These are phyloP conservation scores for Scutellaria barbata DNA, from an alignment of 257 asterid species.

Conservation along the genomic window DNA sequence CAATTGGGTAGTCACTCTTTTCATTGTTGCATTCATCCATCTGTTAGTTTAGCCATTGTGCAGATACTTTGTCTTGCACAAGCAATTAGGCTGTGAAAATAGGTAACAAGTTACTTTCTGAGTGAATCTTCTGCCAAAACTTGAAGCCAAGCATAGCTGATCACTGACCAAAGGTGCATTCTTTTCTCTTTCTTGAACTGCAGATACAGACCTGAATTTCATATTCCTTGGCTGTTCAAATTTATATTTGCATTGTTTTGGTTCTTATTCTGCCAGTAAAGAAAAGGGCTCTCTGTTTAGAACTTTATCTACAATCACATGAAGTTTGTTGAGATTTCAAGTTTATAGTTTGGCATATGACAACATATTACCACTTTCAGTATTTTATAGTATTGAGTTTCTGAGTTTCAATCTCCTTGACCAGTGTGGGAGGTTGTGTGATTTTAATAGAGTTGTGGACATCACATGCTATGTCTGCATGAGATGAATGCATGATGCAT, in stretches of 20 bases:
- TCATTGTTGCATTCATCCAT: constrained; percentile 19
- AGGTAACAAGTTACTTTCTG: constrained; percentile 22
- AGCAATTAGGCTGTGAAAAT: constrained; percentile 20
- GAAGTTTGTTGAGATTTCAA: constrained; percentile 8
- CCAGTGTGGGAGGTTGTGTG: neutral
- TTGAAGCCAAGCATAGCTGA: constrained; percentile 1
- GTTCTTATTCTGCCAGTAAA: constrained; percentile 7
- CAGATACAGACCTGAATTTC: neutral
- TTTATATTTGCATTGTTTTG: neutral
- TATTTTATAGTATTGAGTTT: too few relatives aligned
- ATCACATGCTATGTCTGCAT: constrained; percentile 7
- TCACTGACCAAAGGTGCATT: constrained; percentile 13
- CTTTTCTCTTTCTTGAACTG: constrained; percentile 5
- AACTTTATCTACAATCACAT: constrained; percentile 12
- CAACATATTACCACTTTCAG: constrained; percentile 8
- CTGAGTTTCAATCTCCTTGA: neutral
- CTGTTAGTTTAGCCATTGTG: neutral
- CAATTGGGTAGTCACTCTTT: constrained; percentile 30
- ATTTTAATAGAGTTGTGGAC: neutral
- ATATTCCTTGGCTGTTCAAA: neutral
- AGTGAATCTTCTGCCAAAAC: constrained; percentile 15
- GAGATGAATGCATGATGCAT: neutral
- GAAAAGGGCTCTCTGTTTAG: neutral
- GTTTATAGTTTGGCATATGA: constrained; percentile 20
- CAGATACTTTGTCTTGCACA: constrained; percentile 25